Evolutionary conservation across 352 stramenopile species (phyloP), one percentile per base, ranked within the genome.

Genomic region (Globisporangium emineosum): DNA sequence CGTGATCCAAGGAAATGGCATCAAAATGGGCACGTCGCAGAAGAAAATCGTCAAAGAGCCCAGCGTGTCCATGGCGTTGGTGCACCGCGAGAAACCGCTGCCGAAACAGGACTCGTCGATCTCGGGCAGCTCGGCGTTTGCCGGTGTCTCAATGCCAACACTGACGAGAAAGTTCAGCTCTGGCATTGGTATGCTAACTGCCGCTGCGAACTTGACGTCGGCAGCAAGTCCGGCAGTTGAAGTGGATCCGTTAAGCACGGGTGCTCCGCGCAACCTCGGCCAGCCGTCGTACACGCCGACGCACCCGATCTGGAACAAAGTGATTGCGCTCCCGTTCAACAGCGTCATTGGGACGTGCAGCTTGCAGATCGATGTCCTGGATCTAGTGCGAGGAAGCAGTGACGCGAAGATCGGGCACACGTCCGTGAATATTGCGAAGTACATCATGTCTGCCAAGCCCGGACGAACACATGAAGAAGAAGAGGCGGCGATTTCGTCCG

Each of bases 291-390:
- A 88, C 55, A 69, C 73, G 10, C 78, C 84, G 9, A 86, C 81
- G 37, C 85, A 93, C 29, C 86, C 86, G 1, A 82, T 95, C 29
- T 95, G 86, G 86, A 95, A 95, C 57, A 73, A 86, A 30, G 73
- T 93, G 45, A 73, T 95, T n/a, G 66, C 79, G 51, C 76, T 95
- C 0, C 80, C 86, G 43, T 95, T 93, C 63, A 70, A 80, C 40
- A 71, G 86, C 33, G 71, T 93, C 5, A 93, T 93, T 55, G 86
- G 86, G 13, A 90, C 82, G 10, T 90, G 80, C 60, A 89, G 72
- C 0, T 62, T 95, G n/a, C 78, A 84, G 19, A 79, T 96, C 37
- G 84, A 94, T 13, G 72, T 96, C 13, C 70, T 86, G 54, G 87
- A 96, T 35, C 64, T 87, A 30, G 62, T 56, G 1, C 79, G 78